Evolutionary conservation across 805 yeast species (phyloP).

Genomic region (Starmerella etchellsii): DNA sequence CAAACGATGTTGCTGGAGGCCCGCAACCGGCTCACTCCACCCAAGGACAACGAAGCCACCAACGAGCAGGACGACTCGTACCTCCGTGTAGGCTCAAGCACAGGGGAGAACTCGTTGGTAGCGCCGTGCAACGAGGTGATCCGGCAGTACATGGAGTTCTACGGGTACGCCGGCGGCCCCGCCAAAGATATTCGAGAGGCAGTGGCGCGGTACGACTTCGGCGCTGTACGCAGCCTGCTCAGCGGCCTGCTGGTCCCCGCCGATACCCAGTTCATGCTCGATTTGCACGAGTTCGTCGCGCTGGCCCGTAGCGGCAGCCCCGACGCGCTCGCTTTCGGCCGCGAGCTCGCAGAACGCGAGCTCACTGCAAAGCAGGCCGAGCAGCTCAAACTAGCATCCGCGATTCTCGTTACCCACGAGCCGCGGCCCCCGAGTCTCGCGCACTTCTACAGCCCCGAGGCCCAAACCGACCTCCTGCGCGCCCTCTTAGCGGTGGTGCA

Average conservation of each 20-base stretch:
- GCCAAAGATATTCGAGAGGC: neutral
- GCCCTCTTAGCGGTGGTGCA: neutral
- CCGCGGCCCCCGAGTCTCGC: conserved; percentile 1
- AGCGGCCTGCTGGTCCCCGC: neutral
- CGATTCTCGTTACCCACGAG: conserved; percentile 1
- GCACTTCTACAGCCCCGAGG: neutral
- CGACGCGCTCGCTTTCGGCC: neutral
- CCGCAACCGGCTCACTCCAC: neutral
- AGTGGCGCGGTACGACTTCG: conserved; percentile 1
- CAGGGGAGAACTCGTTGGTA: too few species aligned
- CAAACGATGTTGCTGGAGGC: neutral
- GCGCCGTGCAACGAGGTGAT: neutral
- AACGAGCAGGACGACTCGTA: too few species aligned
- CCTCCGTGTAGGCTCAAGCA: too few species aligned
- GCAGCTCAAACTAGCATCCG: neutral
- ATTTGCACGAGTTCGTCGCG: conserved; percentile 2
- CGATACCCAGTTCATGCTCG: neutral
- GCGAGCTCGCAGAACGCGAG: neutral
- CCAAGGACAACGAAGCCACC: too few species aligned
- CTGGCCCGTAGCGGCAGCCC: neutral
- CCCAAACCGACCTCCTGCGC: neutral
- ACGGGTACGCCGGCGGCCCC: conserved; percentile 3
- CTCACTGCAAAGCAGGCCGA: neutral
- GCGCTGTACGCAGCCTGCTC: neutral
- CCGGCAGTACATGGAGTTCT: conserved; percentile 1